phyloP scores from a whole-genome alignment of 805 yeast species.

The Cyberlindnera americana region DNA sequence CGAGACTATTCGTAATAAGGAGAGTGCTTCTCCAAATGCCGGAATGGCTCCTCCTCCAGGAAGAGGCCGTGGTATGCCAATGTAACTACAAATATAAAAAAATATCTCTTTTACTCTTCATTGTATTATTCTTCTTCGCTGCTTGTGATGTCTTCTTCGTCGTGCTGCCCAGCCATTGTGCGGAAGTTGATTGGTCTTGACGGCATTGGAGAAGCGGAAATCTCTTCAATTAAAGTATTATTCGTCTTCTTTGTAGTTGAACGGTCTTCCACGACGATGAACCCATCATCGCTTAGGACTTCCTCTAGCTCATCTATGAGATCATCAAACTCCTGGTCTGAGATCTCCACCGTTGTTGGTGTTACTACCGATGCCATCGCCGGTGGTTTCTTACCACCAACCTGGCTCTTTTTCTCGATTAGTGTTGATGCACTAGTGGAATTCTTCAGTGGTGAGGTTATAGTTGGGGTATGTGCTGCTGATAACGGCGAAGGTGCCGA shows the following conservation, averaged over 20 bases:
- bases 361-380: constrained; percentile 14
- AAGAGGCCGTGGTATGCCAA: constrained; percentile 72
- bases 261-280: constrained; percentile 12
- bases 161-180: constrained; percentile 22
- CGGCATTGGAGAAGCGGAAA: constrained; percentile 2
- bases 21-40: constrained; percentile 50
- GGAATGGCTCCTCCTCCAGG: constrained; percentile 49
- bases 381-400: constrained; percentile 21
- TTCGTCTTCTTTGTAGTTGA: constrained; percentile 1
- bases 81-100: constrained; percentile 9
- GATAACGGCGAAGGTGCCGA: constrained; percentile 13
- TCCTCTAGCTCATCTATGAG: constrained; percentile 27
- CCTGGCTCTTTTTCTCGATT: too few relatives aligned
- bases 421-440: constrained; percentile 7
- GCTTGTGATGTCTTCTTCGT: constrained; percentile 26
- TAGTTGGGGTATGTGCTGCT: constrained; percentile 1
- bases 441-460: constrained; percentile 14
- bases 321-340: constrained; percentile 24
- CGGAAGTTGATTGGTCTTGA: constrained; percentile 25
- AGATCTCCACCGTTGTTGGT: constrained; percentile 23
- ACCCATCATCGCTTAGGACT: constrained; percentile 7
- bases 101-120: neutral
- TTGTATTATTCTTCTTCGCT: constrained; percentile 25
- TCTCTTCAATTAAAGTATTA: neutral
- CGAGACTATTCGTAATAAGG: constrained; percentile 81